Evolutionary conservation across 768 basidiomycete species (phyloP), one percentile per base, ranked within the genome.

Genomic region (Auriscalpium microsporum): DNA sequence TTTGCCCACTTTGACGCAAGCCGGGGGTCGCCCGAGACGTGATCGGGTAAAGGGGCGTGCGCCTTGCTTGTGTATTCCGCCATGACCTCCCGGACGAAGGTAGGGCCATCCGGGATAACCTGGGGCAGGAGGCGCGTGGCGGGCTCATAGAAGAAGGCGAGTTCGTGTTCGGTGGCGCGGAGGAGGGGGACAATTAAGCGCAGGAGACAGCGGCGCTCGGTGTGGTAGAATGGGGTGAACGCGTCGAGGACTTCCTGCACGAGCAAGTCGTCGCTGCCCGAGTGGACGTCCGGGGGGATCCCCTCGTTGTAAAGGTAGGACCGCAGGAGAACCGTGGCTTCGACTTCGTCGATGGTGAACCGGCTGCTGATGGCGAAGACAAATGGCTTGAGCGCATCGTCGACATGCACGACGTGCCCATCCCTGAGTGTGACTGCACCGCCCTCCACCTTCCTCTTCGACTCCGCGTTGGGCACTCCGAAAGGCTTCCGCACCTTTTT

Each of bases 281-380:
- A 67, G 45, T 73, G 48, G 14, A 59, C 9, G 11, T 59, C 55
- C 35, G 59, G 51, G 1, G 56, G 58, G 17, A 60, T 47, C 17
- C 87, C 87, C 66, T 85, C 79, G 65, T 91, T 87, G 70, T 86
- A 86, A 9, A 89, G 72, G 64, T 88, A 94, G 0, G 87, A 84
- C 11, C 86, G 82, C 19, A 91, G 72, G 6, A 94, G 76, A 4
- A 86, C 71, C 45, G 87, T 75, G 0, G 90, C 84, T n/a, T 86
- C 82, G 1, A 92, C 73, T 63, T 94, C 82, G 70, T 94, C 90
- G 21, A 95, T 82, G 33, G 80, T 73, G 67, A 91, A 84, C 56
- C 76, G 77, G 45, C 75, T 67, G 70, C 91, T 90, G 61, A 96
- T 79, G 48, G 86, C 82, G 57, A 79, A 72, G 49, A 86, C 76